Evolutionary conservation across 1,284 basidiomycete genomes (phyloP), one percentile per base, ranked within the genome.

Genomic region (Cerioporus squamosus): DNA sequence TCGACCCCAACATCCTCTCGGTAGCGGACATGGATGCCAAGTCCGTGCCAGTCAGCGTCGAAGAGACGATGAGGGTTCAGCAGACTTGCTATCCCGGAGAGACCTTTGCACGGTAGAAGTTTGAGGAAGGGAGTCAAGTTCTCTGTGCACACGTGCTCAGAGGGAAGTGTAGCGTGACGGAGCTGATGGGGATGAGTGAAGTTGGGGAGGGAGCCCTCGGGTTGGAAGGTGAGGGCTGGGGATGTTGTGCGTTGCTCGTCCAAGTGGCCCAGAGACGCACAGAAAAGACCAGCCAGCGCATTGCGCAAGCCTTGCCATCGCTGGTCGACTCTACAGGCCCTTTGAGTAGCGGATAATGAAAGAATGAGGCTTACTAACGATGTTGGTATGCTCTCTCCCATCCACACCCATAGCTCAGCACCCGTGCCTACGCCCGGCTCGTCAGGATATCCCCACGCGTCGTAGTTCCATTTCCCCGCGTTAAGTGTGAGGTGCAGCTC

Each of bases 111-210:
- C 0, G 97, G 97, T 2, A 99, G 79, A 6, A 98, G 86, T 69
- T 96, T 95, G 55, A 98, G 82, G 75, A 98, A 96, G 0, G 97
- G 97, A 0, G 96, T 97, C 6, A 99, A 78, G 72, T 98, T 98
- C 71, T 99, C 97, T 2, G 97, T 99, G 72, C 97, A 99, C 17
- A 97, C 91, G 62, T 89, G 81, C 68, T 95, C 91, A 7, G 87
- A 93, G 4, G 91, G 90, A 10, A 93, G 81, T 18, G 87, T 85
- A 0, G 90, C 92, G 65, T 95, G 91, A 47, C 88, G 85, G 31
- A 93, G 78, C 51, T 80, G 75, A 62, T 90, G 82, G 5, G 77
- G 70, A 5, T 75, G 71, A 18, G 79, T 75, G 77, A 82, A 82
- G 58, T 75, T 70, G 0, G 86, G 86, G 22, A 90, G 71, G 26